These are phyloP conservation scores for Exophiala oligosperma DNA, from an alignment of 2,329 filamentous ascomycete species.

Conservation along the genomic window DNA sequence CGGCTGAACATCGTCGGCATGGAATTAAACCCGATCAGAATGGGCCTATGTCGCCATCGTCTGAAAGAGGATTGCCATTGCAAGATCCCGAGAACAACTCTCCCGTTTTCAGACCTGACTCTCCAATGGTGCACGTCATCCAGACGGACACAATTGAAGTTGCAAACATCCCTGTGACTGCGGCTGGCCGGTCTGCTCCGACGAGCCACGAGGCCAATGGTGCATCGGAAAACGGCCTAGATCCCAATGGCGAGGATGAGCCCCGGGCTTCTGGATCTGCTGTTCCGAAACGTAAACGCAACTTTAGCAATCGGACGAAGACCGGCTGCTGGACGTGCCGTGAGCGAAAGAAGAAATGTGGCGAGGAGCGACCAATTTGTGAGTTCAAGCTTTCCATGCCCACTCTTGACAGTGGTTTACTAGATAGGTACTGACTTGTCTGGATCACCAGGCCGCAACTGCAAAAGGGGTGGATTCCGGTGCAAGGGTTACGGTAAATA, in stretches of 20 bases:
- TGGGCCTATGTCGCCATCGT: not conserved
- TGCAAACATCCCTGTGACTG: conserved; percentile 28
- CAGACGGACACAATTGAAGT: conserved; percentile 45
- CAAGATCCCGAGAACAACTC: conserved; percentile 21
- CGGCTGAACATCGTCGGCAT: conserved; percentile 15
- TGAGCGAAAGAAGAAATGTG: conserved; percentile 94
- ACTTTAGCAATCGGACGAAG: conserved; percentile 92
- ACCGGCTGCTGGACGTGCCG: conserved; percentile 93
- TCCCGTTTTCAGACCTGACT: conserved; percentile 49
- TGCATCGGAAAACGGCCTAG: conserved; percentile 21
- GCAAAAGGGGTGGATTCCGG: conserved; percentile 81
- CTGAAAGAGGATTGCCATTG: no score
- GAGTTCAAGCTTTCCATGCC: conserved; percentile 41
- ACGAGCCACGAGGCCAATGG: conserved; percentile 34
- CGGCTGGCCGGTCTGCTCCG: conserved; percentile 38
- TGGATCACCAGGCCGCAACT: conserved; percentile 71
- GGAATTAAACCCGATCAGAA: conserved; percentile 5
- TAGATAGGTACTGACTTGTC: not conserved
- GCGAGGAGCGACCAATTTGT: conserved; percentile 92
- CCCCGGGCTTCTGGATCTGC: conserved; percentile 36
- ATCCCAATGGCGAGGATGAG: conserved; percentile 27
- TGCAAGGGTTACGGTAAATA: conserved; percentile 80
- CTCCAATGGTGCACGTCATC: conserved; percentile 53
- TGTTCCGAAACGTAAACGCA: conserved; percentile 48
- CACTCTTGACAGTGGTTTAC: conserved; percentile 9